These are phyloP conservation scores for Pestalotiopsis fici DNA, from an alignment of 2,329 filamentous ascomycete species.

Conservation along the genomic window DNA sequence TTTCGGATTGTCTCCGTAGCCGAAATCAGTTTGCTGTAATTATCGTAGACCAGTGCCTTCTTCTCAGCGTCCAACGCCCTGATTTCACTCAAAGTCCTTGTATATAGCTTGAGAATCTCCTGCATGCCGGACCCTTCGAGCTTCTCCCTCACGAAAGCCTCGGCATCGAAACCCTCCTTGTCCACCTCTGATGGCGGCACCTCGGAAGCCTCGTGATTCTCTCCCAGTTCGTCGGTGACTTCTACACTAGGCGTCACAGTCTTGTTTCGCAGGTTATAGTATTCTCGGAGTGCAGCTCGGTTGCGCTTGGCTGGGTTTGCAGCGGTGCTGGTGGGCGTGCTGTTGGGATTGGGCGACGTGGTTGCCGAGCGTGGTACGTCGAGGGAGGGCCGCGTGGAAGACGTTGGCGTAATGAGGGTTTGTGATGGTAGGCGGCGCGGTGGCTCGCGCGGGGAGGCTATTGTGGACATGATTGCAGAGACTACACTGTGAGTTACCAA, in stretches of 20 bases:
- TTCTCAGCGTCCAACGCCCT: conserved; percentile 90
- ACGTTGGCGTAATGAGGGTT: conserved; percentile 64
- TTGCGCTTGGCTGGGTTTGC: conserved; percentile 56
- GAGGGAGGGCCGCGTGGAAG: conserved; percentile 74
- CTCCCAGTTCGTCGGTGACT: conserved; percentile 40
- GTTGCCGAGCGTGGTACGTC: conserved; percentile 64
- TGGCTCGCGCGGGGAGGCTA: conserved; percentile 62
- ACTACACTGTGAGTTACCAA: not conserved
- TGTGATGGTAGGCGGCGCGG: conserved; percentile 56
- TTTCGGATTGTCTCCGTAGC: conserved; percentile 94
- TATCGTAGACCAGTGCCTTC: conserved; percentile 97
- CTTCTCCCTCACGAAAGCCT: conserved; percentile 65
- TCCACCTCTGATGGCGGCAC: conserved; percentile 74
- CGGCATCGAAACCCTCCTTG: conserved; percentile 68
- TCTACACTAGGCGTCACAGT: conserved; percentile 39
- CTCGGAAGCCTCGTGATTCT: conserved; percentile 46
- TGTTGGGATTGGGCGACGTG: conserved; percentile 50
- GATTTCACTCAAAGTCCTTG: conserved; percentile 76
- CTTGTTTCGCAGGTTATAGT: conserved; percentile 77
- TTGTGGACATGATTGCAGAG: conserved; percentile 58
- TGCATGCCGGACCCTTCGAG: conserved; percentile 65
- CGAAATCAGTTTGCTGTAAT: conserved; percentile 95
- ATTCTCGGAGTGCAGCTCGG: conserved; percentile 86
- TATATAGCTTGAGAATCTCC: conserved; percentile 71
- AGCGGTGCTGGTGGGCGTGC: conserved; percentile 22